Evolutionary conservation across 345 rosid genomes (phyloP).

Genomic region (Melaleuca quinquenervia): DNA sequence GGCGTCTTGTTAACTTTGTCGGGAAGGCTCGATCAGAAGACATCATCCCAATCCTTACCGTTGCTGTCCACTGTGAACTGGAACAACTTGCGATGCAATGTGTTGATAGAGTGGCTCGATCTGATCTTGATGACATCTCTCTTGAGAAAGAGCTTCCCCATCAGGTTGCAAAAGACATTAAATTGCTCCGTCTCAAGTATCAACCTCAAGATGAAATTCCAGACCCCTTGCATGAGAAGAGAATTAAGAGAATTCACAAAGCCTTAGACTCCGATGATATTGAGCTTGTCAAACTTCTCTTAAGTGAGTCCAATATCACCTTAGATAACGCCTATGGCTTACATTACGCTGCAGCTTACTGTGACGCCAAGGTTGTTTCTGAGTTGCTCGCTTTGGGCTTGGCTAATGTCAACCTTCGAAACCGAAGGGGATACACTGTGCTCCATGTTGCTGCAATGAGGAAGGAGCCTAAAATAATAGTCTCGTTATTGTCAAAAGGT

Average conservation of each 20-base stretch:
- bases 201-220: constrained; percentile 24
- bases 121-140: constrained; percentile 58
- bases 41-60: constrained; percentile 70
- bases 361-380: constrained; percentile 82
- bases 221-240: constrained; percentile 44
- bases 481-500: constrained; percentile 61
- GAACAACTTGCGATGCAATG: constrained; percentile 63
- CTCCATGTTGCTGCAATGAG: constrained; percentile 91
- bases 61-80: constrained; percentile 71
- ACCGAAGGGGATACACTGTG: constrained; percentile 70
- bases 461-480: constrained; percentile 61
- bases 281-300: constrained; percentile 79
- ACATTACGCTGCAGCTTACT: constrained; percentile 84
- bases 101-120: constrained; percentile 71
- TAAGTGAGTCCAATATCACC: constrained; percentile 65
- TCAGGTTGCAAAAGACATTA: constrained; percentile 50
- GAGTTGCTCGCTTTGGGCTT: constrained; percentile 58
- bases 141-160: constrained; percentile 79
- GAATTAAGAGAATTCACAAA: constrained; percentile 65
- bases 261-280: constrained; percentile 95
- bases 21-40: constrained; percentile 72
- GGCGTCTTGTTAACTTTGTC: constrained; percentile 25
- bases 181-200: constrained; percentile 32
- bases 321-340: constrained; percentile 76
- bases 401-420: constrained; percentile 67